phyloP scores from a whole-genome alignment of 805 yeast species.

The Candida nonsorbophila region DNA sequence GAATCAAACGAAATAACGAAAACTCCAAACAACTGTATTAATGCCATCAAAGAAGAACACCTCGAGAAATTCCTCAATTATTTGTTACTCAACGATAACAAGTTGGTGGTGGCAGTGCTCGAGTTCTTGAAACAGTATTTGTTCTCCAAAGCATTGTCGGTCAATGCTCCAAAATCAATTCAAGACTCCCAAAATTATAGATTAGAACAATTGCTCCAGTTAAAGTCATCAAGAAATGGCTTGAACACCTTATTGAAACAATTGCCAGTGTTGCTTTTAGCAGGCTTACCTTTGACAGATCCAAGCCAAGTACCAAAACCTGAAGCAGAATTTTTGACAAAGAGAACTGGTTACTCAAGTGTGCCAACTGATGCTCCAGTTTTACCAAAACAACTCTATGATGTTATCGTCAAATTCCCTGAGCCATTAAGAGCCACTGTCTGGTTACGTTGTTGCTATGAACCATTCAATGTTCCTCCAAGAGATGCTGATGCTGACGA shows the following conservation, averaged over 20 bases:
- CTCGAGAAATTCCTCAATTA: conserved; percentile 54
- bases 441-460: conserved; percentile 92
- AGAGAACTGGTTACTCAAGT: conserved; percentile 41
- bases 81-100: conserved; percentile 64
- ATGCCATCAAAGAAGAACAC: conserved; percentile 26
- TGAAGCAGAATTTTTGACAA: conserved; percentile 34
- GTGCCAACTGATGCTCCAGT: conserved; percentile 65
- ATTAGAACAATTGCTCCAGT: conserved; percentile 46
- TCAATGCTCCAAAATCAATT: conserved; percentile 20
- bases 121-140: conserved; percentile 81
- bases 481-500: conserved; percentile 14
- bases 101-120: conserved; percentile 64
- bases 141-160: conserved; percentile 49
- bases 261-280: conserved; percentile 52
- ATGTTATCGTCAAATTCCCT: conserved; percentile 56
- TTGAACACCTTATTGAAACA: conserved; percentile 50
- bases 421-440: conserved; percentile 91
- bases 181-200: conserved; percentile 28
- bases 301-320: conserved; percentile 17
- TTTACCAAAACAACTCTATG: conserved; percentile 49
- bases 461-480: conserved; percentile 36
- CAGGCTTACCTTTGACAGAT: conserved; percentile 27
- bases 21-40: conserved; percentile 33
- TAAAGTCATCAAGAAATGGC: conserved; percentile 44
- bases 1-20: conserved; percentile 8